phyloP scores from a whole-genome alignment of 2,329 filamentous ascomycete genomes.

The Fusarium goolgardi region DNA sequence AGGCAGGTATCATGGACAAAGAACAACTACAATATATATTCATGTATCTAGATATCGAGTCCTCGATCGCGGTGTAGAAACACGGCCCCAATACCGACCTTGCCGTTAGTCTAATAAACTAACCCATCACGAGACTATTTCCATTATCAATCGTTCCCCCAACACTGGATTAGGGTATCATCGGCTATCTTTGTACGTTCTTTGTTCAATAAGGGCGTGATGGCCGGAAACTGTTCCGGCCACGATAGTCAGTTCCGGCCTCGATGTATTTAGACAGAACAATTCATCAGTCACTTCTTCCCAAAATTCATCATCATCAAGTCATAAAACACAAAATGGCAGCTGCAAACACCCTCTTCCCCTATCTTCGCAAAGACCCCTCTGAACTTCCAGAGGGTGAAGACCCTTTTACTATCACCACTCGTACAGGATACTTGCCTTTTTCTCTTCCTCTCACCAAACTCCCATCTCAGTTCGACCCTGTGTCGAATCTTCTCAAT shows the following conservation, averaged over 20 bases:
- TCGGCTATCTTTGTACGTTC: slow-evolving; percentile 13
- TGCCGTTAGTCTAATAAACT: slow-evolving; percentile 17
- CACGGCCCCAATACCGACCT: slow-evolving; percentile 19
- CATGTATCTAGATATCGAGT: not conserved
- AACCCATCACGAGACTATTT: slow-evolving; percentile 33
- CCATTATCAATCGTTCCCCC: slow-evolving; percentile 29
- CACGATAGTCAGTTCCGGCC: slow-evolving; percentile 33
- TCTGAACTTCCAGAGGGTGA: slow-evolving; percentile 34
- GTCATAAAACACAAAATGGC: slow-evolving; percentile 23
- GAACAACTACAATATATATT: not conserved
- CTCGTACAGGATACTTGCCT: slow-evolving; percentile 33
- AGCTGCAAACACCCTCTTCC: slow-evolving; percentile 38
- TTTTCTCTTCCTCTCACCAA: slow-evolving; percentile 32
- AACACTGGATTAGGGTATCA: slow-evolving; percentile 20
- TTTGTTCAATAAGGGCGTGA: slow-evolving; percentile 31
- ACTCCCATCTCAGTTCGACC: slow-evolving; percentile 35
- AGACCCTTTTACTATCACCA: slow-evolving; percentile 39
- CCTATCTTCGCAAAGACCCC: slow-evolving; percentile 35
- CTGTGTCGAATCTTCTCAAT: slow-evolving; percentile 33
- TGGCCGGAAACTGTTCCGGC: slow-evolving; percentile 35
- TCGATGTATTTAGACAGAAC: slow-evolving; percentile 36
- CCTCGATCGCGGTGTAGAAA: slow-evolving; percentile 17
- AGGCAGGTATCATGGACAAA: not conserved
- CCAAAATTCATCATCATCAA: not conserved
- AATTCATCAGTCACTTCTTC: not conserved